phyloP scores from a whole-genome alignment of 139 green algal species.

The Desmodesmus armatus region DNA sequence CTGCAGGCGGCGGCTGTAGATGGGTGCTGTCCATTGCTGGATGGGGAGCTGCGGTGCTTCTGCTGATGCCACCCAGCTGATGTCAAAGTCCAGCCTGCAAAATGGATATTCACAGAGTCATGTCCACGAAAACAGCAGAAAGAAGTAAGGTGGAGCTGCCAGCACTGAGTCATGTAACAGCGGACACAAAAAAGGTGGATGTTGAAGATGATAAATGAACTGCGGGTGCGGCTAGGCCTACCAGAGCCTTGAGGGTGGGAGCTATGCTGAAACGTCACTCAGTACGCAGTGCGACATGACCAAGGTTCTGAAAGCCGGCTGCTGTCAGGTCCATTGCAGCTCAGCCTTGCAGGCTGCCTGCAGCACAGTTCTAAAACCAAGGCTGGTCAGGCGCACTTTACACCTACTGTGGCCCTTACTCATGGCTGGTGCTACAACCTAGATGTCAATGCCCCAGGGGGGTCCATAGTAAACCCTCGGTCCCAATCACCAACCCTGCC shows the following conservation, averaged over 20 bases:
- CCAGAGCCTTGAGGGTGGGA: neutral
- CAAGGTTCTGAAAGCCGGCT: too few species aligned
- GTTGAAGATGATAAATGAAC: neutral
- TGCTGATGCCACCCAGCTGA: neutral
- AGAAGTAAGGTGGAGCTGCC: neutral
- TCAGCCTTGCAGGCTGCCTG: neutral
- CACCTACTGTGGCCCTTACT: neutral
- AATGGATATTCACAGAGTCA: neutral
- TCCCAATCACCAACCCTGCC: neutral
- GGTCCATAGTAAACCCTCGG: neutral
- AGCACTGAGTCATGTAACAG: neutral
- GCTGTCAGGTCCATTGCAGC: too few species aligned
- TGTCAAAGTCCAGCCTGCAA: slow-evolving; percentile 30
- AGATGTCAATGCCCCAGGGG: neutral
- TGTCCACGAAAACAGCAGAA: neutral
- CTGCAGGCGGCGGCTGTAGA: slow-evolving; percentile 30
- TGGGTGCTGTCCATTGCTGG: slow-evolving; percentile 16
- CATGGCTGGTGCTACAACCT: neutral
- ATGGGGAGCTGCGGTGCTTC: slow-evolving; percentile 14
- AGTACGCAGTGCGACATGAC: too few species aligned
- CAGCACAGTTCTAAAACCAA: neutral
- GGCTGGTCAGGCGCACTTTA: neutral
- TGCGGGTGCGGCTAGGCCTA: neutral
- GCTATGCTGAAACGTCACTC: too few species aligned
- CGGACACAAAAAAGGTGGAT: neutral